Base-by-base conservation (phyloP, 176 grass and related monocot genomes). In the Oryza meyeriana region DNA sequence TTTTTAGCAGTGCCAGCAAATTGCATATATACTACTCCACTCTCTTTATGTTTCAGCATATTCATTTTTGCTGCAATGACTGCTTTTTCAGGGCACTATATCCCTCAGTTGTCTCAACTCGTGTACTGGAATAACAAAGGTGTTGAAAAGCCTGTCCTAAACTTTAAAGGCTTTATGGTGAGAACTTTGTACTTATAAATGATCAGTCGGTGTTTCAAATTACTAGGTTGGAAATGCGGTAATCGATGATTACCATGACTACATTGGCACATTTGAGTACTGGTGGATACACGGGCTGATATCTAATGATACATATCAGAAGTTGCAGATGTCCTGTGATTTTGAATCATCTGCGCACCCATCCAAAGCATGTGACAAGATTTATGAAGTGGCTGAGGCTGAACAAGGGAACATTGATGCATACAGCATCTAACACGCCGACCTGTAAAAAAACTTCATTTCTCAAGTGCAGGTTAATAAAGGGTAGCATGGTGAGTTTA, bases 241-340 rank as follows among this genome's bases (percentile, higher is more conserved):
- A 12, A 93, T 74, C 12, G 90, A 95, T 0, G 95, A 95, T 83
- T 98, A 95, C 72, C 72, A 98, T 64, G 95, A 98, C 55, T 98
- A 82, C 30, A 30, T 91, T 29, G 95, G 95, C 20, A 86, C 90
- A 2, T 93, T 94, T 11, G 95, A 98, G 86, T 93, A 93, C 50
- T 98, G 95, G 92, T 98, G 95, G 95, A 95, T 84, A 24, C 95
- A 98, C 32, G 95, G 95, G 38, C 81, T 98, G 20, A 98, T 98
- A 69, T 98, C 95, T 0, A 90, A 98, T 36, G 81, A 92, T 6
- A 95, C 92, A 14, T 95, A 98, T 75, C 86, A 65, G 47, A 89
- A 81, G 68, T 74, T 98, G 66, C 76, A 78, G 73, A 20, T 82
- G 14, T 26, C 50, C 26, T 98, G 95, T 39, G 84, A 94, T 14